Percentiles rank a stretch among this genome's conserved stretches.
phyloP scores from a whole-genome alignment of 495 filamentous ascomycete genomes.

The Trichoderma orchidacearum region DNA sequence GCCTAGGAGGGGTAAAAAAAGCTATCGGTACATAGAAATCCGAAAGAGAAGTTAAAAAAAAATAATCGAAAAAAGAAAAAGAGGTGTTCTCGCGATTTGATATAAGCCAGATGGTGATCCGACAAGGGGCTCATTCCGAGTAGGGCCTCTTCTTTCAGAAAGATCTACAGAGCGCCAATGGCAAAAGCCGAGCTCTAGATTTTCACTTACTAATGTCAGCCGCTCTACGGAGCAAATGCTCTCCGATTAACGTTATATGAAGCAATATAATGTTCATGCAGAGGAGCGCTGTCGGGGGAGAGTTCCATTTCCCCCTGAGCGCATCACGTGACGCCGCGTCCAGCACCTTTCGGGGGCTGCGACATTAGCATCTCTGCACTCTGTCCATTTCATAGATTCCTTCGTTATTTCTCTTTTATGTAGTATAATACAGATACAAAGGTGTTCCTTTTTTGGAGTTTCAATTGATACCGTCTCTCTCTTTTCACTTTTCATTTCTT shows the following conservation, averaged over 20 bases:
- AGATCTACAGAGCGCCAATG: no score
- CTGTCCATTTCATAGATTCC: neutral
- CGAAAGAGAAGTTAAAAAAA: neutral
- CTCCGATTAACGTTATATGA: no score
- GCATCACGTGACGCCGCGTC: neutral
- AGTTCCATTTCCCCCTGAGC: neutral
- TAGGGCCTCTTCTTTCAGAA: no score
- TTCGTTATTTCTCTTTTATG: neutral
- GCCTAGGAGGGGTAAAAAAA: neutral
- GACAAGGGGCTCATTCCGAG: no score
- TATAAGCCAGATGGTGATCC: neutral
- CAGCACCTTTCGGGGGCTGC: neutral
- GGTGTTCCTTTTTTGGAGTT: neutral
- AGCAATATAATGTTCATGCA: no score
- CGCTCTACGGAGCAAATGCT: no score
- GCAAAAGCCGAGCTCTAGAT: no score
- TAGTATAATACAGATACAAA: neutral
- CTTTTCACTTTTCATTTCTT: neutral
- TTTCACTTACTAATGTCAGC: no score
- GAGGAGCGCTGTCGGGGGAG: no score
- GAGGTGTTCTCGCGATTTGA: neutral
- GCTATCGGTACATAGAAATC: neutral
- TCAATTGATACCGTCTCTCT: neutral
- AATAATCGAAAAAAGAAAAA: neutral
- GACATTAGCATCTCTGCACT: neutral